Evolutionary conservation across 179 eudicot species (phyloP), one percentile per base, ranked within the genome.

Genomic region (Corrigiola litoralis): DNA sequence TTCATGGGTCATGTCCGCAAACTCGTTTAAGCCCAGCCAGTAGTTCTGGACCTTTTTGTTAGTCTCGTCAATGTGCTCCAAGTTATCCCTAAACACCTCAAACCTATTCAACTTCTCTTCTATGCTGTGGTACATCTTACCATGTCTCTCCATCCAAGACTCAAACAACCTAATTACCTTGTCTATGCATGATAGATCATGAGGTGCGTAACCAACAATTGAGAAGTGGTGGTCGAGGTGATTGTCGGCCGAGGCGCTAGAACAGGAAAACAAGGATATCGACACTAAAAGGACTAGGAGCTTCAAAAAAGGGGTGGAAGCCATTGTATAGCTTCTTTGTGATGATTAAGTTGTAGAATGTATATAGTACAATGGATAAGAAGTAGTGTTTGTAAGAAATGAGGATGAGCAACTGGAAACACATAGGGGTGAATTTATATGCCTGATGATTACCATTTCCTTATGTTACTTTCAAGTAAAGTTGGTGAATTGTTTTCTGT

Each of bases 41-140:
- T 92, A 92, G 65, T 77, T 89, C 45, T 72, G 72, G 4, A 71
- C 61, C 60, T 67, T 75, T 75, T 85, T 87, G 63, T 92, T 92
- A 34, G 80, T 80, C 73, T 87, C 95, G 64, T 92, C 97, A 57
- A 92, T 92, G 79, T 87, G 94, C 58, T 85, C 89, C 76, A 92
- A 60, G 48, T 87, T 92, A 36, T 90, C 95, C 75, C 77, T 81
- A 55, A 92, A 92, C 49, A 92, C 83, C 83, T 92, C 91, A 72
- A 90, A 90, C 61, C 95, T 82, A 25, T 86, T 89, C 67, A 90
- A 61, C 83, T 86, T 90, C 79, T 92, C 98, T 20, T 87, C 95
- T 17, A 87, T 45, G 68, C 71, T 82, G 57, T 78, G 68, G 68
- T 92, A 92, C 1, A 61, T 65, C 66, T 85, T 92, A 9, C 89